These are phyloP conservation scores for Talaromyces albobiverticillius DNA, from an alignment of 2,329 filamentous ascomycete species.

Conservation along the genomic window DNA sequence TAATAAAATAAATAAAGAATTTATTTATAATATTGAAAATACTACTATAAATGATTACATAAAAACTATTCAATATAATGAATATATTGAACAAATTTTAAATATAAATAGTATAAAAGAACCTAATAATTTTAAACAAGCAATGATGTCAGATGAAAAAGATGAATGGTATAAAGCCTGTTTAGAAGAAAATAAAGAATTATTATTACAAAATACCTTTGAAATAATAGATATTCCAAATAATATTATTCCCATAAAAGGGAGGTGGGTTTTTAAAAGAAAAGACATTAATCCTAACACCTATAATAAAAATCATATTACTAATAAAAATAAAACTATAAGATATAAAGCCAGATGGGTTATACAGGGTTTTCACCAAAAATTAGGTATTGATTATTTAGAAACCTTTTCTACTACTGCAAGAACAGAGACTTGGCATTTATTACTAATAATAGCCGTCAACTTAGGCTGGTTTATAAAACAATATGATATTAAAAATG, in stretches of 20 bases:
- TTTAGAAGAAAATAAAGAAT: constrained; percentile 1
- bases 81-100: background rate
- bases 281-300: background rate
- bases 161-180: background rate
- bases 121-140: background rate
- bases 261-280: background rate
- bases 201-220: background rate
- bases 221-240: background rate
- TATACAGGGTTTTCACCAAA: background rate
- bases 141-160: background rate
- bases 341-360: background rate
- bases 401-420: background rate
- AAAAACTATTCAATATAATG: background rate
- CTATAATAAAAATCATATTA: background rate
- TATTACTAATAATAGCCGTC: background rate
- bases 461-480: background rate
- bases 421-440: background rate
- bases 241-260: background rate
- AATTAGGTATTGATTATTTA: background rate
- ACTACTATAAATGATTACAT: background rate
- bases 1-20: background rate
- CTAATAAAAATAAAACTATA: background rate
- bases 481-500: constrained; percentile 1
- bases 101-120: background rate
- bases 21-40: background rate